Percentiles rank a stretch among this genome's conserved stretches.
Conservation (phyloP, 495 filamentous ascomycete genomes). For the Hypoxylon intermedium region DNA sequence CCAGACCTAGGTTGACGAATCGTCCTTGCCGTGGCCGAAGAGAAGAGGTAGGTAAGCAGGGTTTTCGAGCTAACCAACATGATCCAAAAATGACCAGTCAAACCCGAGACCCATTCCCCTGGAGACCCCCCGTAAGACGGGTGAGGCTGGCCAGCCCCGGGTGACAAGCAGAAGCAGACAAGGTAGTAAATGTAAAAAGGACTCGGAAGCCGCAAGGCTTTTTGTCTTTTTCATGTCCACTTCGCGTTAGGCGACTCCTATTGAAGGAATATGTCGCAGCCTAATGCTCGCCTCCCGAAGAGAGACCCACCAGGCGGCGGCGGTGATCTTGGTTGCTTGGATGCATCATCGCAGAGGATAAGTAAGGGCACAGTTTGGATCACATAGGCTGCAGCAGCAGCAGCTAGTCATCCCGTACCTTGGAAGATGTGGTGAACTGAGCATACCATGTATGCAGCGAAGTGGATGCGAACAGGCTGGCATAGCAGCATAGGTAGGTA, state of each 20-base stretch:
- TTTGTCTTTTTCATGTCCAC: neutral
- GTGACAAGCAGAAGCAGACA: no score
- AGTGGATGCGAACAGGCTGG: neutral
- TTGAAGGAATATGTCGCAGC: slow-evolving; percentile 9
- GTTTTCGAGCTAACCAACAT: slow-evolving; percentile 21
- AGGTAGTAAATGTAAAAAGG: no score
- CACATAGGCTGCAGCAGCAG: neutral
- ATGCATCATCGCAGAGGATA: slow-evolving; percentile 28
- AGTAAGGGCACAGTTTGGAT: slow-evolving; percentile 5
- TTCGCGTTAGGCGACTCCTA: slow-evolving; percentile 14
- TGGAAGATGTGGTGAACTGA: neutral
- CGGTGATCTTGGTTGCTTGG: neutral
- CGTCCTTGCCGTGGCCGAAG: slow-evolving; percentile 1
- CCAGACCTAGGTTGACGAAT: slow-evolving; percentile 5
- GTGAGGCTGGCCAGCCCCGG: slow-evolving; percentile 49
- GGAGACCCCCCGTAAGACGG: slow-evolving; percentile 52
- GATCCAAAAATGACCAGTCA: slow-evolving; percentile 33
- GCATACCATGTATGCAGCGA: no score
- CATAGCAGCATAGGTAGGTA: no score
- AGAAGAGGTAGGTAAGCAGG: slow-evolving; percentile 8
- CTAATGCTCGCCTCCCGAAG: neutral
- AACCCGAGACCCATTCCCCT: slow-evolving; percentile 4
- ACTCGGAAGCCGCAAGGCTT: no score
- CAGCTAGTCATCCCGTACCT: neutral
- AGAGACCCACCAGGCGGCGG: slow-evolving; percentile 3